Evolutionary conservation across 2,329 filamentous ascomycete genomes (phyloP), one percentile per base, ranked within the genome.

Genomic region (Aspergillus hortae): DNA sequence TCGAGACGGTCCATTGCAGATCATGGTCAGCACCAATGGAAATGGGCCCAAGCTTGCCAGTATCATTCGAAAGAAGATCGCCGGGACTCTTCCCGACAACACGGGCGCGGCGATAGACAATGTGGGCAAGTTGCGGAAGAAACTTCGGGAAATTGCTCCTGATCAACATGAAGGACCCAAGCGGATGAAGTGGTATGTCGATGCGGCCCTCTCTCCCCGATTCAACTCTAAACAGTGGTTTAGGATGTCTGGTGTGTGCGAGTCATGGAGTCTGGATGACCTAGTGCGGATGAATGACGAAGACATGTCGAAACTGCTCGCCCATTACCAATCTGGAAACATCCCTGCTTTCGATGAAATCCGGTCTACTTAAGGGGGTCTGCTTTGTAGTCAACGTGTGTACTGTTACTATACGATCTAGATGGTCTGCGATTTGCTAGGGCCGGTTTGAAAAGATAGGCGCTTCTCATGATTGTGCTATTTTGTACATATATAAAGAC

Each of bases 1-100:
- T 74, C 87, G 94, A 46, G 94, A 99, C 69, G 94, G 94, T 0
- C 94, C 94, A 5, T 74, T 99, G 55, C 94, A 99, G 77, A 87
- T 99, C 65, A 99, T 99, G 94, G 92, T 99, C 62, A 95, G 89
- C 75, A 99, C 94, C 33, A 99, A 97, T 69, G 94, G 94, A 48
- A 96, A 96, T 68, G 94, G 94, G 0, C 94, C 94, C 0, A 86
- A 92, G 67, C 76, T 99, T 57, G 94, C 94, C 9, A 92, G 90
- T 60, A 86, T 92, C 44, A 88, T 99, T 46, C 79, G 92, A 49
- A 82, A 87, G 67, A 84, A 88, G 67, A 96, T 99, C 58, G 92
- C 90, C 15, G 80, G 77, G 17, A 80, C 78, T 45, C 74, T 99
- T 51, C 94, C 94, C 1, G 74, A 77, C 15, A 90, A 94, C 59